Conservation (phyloP, 2,329 filamentous ascomycete species). For the Arthrinium puccinioides region DNA sequence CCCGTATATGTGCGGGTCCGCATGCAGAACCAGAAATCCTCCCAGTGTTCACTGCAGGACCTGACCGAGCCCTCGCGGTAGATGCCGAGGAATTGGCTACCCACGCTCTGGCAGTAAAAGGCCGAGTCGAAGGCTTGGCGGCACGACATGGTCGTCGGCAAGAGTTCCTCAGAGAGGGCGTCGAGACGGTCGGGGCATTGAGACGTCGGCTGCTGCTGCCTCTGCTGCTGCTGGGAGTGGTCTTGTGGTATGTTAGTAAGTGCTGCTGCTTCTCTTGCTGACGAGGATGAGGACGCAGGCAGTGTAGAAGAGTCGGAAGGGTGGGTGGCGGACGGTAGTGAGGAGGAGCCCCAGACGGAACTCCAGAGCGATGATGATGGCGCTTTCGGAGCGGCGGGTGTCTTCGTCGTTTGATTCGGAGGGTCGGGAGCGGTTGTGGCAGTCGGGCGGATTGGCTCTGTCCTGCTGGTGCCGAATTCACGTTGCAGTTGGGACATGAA, state of each 20-base stretch:
- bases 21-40: constrained; percentile 98
- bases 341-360: constrained; percentile 23
- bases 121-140: constrained; percentile 84
- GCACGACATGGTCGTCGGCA: constrained; percentile 81
- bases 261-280: constrained; percentile 5
- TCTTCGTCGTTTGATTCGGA: constrained; percentile 4
- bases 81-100: constrained; percentile 84
- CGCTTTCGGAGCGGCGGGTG: neutral
- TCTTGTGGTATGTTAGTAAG: constrained; percentile 7
- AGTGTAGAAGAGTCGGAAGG: constrained; percentile 22
- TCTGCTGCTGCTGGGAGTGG: neutral
- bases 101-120: constrained; percentile 88
- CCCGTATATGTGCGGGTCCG: constrained; percentile 59
- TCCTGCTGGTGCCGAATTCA: constrained; percentile 14
- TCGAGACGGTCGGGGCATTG: constrained; percentile 18
- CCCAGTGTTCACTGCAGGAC: constrained; percentile 78
- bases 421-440: constrained; percentile 8
- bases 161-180: constrained; percentile 58
- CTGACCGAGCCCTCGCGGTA: constrained; percentile 79
- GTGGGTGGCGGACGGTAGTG: constrained; percentile 12
- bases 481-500: constrained; percentile 35
- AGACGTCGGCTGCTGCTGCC: neutral
- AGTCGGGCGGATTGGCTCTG: constrained; percentile 8
- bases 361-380: constrained; percentile 11
- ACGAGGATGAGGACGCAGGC: constrained; percentile 2